These are phyloP conservation scores for Paramecium pentaurelia DNA, from an alignment of 73 alveolate species.

Conservation along the genomic window DNA sequence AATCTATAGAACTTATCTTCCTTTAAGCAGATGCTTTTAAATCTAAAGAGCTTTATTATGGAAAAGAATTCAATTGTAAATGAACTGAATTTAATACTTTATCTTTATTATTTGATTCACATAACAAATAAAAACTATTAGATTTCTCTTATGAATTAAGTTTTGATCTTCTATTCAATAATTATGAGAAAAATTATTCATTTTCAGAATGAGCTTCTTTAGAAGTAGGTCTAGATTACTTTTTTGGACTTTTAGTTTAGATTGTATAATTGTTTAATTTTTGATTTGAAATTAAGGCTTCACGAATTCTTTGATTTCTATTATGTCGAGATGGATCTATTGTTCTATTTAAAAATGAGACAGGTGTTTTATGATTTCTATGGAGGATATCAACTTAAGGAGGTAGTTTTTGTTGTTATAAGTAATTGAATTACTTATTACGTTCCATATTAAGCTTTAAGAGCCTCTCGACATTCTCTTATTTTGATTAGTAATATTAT, in stretches of 20 bases:
- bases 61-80: neutral
- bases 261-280: neutral
- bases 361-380: neutral
- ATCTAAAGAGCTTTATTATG: neutral
- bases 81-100: neutral
- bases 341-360: neutral
- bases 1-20: neutral
- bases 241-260: neutral
- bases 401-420: neutral
- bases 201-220: neutral
- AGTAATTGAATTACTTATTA: neutral
- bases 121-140: neutral
- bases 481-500: neutral
- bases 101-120: neutral
- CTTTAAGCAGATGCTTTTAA: neutral
- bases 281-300: neutral
- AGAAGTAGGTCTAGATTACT: neutral
- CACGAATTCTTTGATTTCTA: neutral
- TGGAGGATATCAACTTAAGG: neutral
- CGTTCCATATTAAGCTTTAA: neutral
- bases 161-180: neutral
- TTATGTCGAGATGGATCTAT: neutral
- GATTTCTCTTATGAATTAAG: neutral
- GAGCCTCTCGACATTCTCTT: neutral
- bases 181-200: neutral